Evolutionary conservation across 768 basidiomycete species (phyloP), one percentile per base, ranked within the genome.

Genomic region (Russula emetica): DNA sequence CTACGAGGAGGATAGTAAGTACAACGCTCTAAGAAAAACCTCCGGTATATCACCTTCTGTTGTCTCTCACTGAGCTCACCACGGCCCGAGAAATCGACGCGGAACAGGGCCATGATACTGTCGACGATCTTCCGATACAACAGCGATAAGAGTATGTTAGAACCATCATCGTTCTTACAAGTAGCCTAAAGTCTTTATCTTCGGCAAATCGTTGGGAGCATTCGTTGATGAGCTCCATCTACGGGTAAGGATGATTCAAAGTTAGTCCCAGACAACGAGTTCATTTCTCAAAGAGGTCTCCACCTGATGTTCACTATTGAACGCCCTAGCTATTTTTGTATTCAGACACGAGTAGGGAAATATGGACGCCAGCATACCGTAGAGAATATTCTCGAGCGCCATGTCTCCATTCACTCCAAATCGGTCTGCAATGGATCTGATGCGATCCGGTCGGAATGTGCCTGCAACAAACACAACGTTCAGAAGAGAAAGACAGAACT

Each of bases 91-190:
- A 79, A 98, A 74, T 98, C 95, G 50, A 94, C 91, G 22, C 94
- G 85, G 74, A 98, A 98, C 7, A 96, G 81, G 32, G 95, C 96
- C 92, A 98, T 96, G 65, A 98, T 95, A 69, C 92, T 94, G 73
- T 98, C 96, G 40, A 98, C 83, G 63, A 98, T 94, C 88, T 96
- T 70, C 6, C 61, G 51, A 47, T 6, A 26, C 28, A 57, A 60
- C 38, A 28, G 18, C 40, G 53, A n/a, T 14, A 26, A 56, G 53
- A 28, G 44, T 7, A 44, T 32, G 28, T 20, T n/a, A 8, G 11
- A 34, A 28, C 26, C 26, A 26, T 34, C 26, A 28, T 50, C 26
- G 26, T 38, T n/a, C 40, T 64, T 70, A 88, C 88, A 70, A 92
- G 75, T 32, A 91, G 79, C 53, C 85, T 79, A 69, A 86, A 93